These are phyloP conservation scores for Fusarium verticillioides DNA, from an alignment of 2,329 filamentous ascomycete genomes.

Conservation along the genomic window DNA sequence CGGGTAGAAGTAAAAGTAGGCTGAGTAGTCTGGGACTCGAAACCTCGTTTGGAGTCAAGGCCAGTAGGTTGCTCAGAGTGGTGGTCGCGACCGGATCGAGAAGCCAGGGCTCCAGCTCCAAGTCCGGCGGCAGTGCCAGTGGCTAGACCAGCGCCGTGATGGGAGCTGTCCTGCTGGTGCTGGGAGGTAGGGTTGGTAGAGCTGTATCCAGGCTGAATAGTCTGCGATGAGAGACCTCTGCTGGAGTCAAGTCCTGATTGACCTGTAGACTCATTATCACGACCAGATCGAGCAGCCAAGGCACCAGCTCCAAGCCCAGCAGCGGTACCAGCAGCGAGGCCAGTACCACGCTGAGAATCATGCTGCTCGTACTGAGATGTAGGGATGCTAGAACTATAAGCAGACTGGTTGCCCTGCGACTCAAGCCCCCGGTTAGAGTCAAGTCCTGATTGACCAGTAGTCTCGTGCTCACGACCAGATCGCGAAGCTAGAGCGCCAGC, in stretches of 20 bases:
- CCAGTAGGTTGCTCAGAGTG: neutral
- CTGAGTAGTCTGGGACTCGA: neutral
- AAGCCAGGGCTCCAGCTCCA: neutral
- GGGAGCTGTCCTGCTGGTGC: neutral
- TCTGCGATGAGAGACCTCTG: neutral
- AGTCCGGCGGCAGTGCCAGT: conserved; percentile 4
- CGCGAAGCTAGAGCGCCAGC: neutral
- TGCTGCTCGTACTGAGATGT: neutral
- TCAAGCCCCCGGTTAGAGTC: neutral
- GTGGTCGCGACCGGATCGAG: neutral
- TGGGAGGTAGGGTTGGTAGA: neutral
- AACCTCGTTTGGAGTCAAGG: neutral
- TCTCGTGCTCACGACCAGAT: neutral
- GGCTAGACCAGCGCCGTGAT: neutral
- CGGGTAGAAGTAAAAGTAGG: neutral
- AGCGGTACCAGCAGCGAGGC: conserved; percentile 1
- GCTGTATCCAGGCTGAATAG: neutral
- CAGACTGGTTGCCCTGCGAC: neutral
- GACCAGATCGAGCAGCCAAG: neutral
- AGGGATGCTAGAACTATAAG: neutral
- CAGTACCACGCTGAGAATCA: neutral
- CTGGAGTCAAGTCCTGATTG: neutral
- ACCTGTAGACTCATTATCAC: neutral
- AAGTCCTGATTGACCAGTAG: neutral
- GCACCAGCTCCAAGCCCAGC: neutral